Evolutionary conservation across 2,329 filamentous ascomycete genomes (phyloP), one percentile per base, ranked within the genome.

Genomic region (Fusarium haematococcum): DNA sequence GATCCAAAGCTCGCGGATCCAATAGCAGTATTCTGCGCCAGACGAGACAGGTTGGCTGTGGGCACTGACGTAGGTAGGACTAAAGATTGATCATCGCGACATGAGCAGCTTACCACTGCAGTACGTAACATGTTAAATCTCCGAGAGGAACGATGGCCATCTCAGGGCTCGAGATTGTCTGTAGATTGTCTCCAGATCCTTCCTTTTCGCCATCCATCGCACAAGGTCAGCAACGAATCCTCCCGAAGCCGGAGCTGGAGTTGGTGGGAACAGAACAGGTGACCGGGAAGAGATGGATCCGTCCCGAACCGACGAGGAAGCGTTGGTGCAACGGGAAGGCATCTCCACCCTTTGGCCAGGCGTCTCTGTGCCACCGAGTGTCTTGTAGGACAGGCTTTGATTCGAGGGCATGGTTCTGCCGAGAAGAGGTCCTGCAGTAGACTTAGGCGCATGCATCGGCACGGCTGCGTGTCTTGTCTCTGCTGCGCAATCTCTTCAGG

Each of bases 241-340:
- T 50, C 65, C 70, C 70, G 68, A 73, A 73, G 65, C 68, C 65
- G 70, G 70, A 73, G 68, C 27, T 32, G 10, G 50, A 61, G 45
- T 63, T 52, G 52, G 64, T 68, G 70, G 62, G 58, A 73, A 70
- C 65, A 66, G 65, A 73, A 70, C 65, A 66, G 68, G 70, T 64
- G 68, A 71, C 59, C 68, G 43, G 68, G 62, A 66, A 64, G 33
- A 39, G 54, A 65, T 35, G 32, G n/a, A 69, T 71, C 70, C 70
- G 68, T 62, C 48, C 68, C 70, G 70, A 71, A 48, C 58, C 58
- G 65, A 66, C 57, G n/a, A 68, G 61, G 63, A 37, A 50, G 41
- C 39, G 23, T 57, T 27, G 33, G 61, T 62, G 16, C 20, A 62
- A 52, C 59, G 27, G 37, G 67, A 66, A 39, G 63, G 11, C 52